These are phyloP conservation scores for Salix caprea DNA, from an alignment of 345 rosid genomes.

Conservation along the genomic window DNA sequence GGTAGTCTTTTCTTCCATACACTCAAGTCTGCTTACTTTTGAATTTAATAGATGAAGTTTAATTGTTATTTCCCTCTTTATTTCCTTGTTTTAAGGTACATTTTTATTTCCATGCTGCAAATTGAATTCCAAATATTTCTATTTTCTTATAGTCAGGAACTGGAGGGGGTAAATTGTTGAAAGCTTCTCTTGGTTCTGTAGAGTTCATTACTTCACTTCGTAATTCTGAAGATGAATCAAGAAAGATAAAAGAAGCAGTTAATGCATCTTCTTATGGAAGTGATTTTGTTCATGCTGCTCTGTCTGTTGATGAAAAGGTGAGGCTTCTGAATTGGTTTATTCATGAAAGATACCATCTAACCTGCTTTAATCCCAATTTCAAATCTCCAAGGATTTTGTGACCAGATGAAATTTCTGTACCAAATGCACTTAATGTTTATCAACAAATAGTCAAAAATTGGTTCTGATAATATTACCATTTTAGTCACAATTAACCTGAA, in stretches of 20 bases:
- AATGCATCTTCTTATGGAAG: conserved; percentile 70
- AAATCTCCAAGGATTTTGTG: background rate
- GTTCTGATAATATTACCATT: no score
- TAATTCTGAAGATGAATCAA: conserved; percentile 69
- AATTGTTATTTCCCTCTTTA: background rate
- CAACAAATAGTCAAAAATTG: no score
- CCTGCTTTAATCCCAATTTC: background rate
- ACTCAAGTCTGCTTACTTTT: background rate
- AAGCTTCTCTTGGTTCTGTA: conserved; percentile 90
- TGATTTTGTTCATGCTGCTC: conserved; percentile 91
- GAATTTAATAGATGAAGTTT: background rate
- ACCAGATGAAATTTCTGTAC: no score
- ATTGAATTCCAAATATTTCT: conserved; percentile 14
- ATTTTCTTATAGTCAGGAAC: conserved; percentile 54
- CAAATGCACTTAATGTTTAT: no score
- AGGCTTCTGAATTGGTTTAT: conserved; percentile 1
- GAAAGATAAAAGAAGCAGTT: conserved; percentile 76
- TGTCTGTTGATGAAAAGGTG: conserved; percentile 86
- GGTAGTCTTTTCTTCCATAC: conserved; percentile 35
- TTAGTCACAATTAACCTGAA: no score
- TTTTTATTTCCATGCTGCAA: background rate
- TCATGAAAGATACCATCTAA: no score
- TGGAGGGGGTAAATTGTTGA: conserved; percentile 45
- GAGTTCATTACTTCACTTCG: conserved; percentile 82
- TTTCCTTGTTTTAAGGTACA: background rate